Conservation (phyloP, 164 flowering plant genomes). For the Liquidambar formosana region DNA sequence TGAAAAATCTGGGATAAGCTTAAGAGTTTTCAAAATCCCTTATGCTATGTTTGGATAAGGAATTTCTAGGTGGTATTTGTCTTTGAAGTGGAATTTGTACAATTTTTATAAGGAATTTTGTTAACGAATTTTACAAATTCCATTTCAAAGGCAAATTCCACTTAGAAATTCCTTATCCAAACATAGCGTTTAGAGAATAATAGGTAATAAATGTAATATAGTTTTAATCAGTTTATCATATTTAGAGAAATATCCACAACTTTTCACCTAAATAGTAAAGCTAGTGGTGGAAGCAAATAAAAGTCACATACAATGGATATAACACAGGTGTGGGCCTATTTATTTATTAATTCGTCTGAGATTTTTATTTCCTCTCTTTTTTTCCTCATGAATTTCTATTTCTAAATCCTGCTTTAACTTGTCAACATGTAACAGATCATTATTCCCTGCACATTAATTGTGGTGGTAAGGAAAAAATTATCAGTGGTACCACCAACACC, state of each 20-base stretch:
- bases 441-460: slow-evolving; percentile 68
- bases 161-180: no score
- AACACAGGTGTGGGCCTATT: neutral
- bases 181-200: no score
- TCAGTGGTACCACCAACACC: slow-evolving; percentile 26
- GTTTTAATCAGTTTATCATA: neutral
- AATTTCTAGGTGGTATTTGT: no score
- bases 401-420: neutral
- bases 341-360: neutral
- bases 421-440: slow-evolving; percentile 32
- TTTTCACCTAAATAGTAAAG: no score
- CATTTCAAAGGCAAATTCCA: no score
- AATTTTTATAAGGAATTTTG: no score
- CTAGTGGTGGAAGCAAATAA: neutral
- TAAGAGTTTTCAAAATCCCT: no score
- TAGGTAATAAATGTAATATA: neutral
- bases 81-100: no score
- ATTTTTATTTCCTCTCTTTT: neutral
- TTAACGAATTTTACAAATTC: no score
- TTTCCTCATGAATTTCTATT: neutral
- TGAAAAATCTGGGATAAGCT: no score
- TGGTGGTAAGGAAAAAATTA: slow-evolving; percentile 52
- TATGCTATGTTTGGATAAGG: no score
- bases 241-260: neutral
- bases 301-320: neutral